phyloP scores from a whole-genome alignment of 2,329 filamentous ascomycete species.

The Ilyonectria sp. region DNA sequence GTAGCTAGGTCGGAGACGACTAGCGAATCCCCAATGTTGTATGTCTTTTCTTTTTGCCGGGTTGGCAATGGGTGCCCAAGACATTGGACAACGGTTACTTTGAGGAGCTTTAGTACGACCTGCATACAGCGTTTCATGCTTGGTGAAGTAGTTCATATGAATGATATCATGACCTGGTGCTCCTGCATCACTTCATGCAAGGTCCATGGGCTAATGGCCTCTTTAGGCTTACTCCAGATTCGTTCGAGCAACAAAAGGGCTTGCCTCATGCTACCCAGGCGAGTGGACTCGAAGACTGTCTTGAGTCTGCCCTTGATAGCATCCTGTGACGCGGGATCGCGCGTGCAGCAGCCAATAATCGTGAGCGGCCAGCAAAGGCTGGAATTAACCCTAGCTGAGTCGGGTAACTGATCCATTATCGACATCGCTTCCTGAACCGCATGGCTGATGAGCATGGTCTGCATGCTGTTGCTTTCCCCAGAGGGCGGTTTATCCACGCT shows the following conservation, averaged over 20 bases:
- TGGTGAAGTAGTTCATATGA: not conserved
- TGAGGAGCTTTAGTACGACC: too few species aligned
- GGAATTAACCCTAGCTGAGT: not conserved
- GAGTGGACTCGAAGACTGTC: not conserved
- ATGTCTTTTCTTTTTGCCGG: not conserved
- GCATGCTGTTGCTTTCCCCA: not conserved
- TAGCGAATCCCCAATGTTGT: slow-evolving; percentile 11
- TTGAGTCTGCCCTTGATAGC: not conserved
- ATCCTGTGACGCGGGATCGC: not conserved
- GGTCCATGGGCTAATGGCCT: not conserved
- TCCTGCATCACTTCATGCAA: not conserved
- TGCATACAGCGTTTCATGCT: not conserved
- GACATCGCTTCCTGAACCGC: not conserved
- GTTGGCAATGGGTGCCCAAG: not conserved
- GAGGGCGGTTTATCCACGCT: not conserved
- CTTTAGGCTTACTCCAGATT: not conserved
- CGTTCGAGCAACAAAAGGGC: not conserved
- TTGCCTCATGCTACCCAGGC: not conserved
- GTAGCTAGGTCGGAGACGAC: slow-evolving; percentile 11
- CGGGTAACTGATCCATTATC: not conserved
- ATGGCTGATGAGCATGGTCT: not conserved
- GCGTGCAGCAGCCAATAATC: not conserved
- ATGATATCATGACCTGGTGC: not conserved
- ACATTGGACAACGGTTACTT: too few species aligned
- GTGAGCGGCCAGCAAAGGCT: not conserved